Conservation (phyloP, 225 moss, liverwort and hornwort species). For the Bryum argenteum region DNA sequence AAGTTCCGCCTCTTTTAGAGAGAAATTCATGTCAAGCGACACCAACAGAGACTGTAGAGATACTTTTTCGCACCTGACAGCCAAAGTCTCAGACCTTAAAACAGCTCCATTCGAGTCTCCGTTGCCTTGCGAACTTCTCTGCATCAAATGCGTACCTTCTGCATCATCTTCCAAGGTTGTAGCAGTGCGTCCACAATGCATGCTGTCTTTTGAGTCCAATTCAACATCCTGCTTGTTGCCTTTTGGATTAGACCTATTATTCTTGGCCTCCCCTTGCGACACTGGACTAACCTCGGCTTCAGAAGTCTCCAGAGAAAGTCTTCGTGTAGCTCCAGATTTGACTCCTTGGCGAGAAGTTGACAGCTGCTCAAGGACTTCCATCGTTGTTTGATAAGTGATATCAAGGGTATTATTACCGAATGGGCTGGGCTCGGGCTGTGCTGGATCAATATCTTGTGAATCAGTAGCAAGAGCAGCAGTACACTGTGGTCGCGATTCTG, state of each 20-base stretch:
- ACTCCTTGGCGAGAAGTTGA: conserved; percentile 20
- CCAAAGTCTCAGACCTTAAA: conserved; percentile 5
- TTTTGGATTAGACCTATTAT: conserved; percentile 22
- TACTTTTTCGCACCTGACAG: conserved; percentile 20
- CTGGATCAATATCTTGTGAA: conserved; percentile 16
- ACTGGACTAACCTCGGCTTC: conserved; percentile 22
- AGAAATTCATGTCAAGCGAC: neutral
- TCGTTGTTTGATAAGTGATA: conserved; percentile 16
- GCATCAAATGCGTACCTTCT: neutral
- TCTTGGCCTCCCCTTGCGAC: conserved; percentile 34
- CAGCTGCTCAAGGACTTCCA: conserved; percentile 23
- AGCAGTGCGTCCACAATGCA: neutral
- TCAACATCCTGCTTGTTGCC: conserved; percentile 28
- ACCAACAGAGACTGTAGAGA: neutral
- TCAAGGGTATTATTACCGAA: conserved; percentile 13
- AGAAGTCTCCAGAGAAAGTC: conserved; percentile 11
- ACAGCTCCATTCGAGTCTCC: neutral
- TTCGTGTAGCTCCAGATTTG: conserved; percentile 9
- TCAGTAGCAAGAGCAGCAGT: conserved; percentile 13
- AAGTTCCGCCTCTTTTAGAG: neutral
- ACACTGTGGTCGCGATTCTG: conserved; percentile 7
- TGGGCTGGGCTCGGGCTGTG: neutral
- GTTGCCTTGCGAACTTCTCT: conserved; percentile 12
- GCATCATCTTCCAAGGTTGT: neutral
- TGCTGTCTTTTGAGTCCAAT: neutral